phyloP scores from a whole-genome alignment of 148 eudicot genomes.

The Cornus suecica region DNA sequence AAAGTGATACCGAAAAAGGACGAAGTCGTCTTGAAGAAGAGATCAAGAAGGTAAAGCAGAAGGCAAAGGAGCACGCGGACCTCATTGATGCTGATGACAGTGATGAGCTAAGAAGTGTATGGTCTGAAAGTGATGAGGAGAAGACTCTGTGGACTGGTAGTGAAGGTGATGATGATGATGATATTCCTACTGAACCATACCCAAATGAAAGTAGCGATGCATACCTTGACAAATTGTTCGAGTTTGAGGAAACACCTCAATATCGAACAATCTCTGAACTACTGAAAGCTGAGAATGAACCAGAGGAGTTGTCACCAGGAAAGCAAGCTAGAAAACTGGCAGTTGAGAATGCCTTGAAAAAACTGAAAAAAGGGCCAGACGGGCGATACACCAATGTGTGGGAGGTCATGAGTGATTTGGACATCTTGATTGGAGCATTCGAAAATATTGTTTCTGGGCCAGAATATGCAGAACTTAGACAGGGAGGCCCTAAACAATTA shows the following conservation, averaged over 20 bases:
- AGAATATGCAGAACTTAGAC: conserved; percentile 87
- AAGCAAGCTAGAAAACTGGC: conserved; percentile 90
- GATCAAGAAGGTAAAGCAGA: conserved; percentile 70
- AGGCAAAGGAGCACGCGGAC: conserved; percentile 73
- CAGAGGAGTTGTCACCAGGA: conserved; percentile 89
- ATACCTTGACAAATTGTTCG: conserved; percentile 80
- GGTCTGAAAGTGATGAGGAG: conserved; percentile 95
- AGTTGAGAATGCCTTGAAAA: conserved; percentile 88
- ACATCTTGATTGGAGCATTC: conserved; percentile 86
- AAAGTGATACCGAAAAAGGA: conserved; percentile 50
- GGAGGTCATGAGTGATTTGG: conserved; percentile 96
- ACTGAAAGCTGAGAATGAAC: conserved; percentile 72
- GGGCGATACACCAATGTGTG: conserved; percentile 89
- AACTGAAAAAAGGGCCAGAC: conserved; percentile 93
- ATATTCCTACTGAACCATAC: conserved; percentile 80
- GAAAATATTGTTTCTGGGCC: conserved; percentile 94
- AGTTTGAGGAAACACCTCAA: conserved; percentile 83
- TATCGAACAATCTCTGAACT: conserved; percentile 69
- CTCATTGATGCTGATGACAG: conserved; percentile 90
- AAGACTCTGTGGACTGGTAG: conserved; percentile 89
- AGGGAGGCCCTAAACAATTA: conserved; percentile 82
- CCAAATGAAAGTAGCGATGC: conserved; percentile 88
- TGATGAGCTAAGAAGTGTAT: conserved; percentile 75
- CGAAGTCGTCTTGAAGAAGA: conserved; percentile 57
- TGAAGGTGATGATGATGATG: conserved; percentile 83